Base-by-base conservation (phyloP, 441 rosid species). In the Euphorbia schlechtendalii region DNA sequence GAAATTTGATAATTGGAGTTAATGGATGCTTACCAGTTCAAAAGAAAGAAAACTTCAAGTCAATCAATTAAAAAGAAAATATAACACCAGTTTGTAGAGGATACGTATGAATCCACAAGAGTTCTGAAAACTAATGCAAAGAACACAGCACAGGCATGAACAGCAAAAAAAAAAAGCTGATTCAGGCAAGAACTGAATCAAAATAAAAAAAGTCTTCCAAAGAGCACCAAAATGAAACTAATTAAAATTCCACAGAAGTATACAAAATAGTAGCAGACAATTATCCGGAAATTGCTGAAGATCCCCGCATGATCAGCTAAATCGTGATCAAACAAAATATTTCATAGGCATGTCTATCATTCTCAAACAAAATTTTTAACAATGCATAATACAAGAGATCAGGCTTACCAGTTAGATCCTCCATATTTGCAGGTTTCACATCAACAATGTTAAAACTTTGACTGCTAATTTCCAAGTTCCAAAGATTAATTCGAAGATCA, bases 361-460 rank as follows among this genome's bases (percentile, higher is more conserved):
- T 22, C 21, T 11, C 45, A 20, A 10, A 30, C 3, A 32, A 11
- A 36, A n/a, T 21, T 59, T 54, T 4, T n/a, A n/a, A n/a, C n/a
- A 17, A 30, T 17, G 22, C 25, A 27, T 27, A 32, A 38, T 13
- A 30, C 25, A 22, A 73, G 22, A 49, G 65, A 32, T 5, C 28
- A 38, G 54, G 56, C 76, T 74, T 73, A 89, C 99, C 97, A 59
- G 97, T 93, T 71, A 93, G 85, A 78, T 93, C 97, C 82, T 93
- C 99, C 96, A 93, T 93, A 76, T 90, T 93, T 40, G 92, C 81
- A 64, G 99, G 99, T 74, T 93, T 90, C 67, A 94, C 93, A 78
- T 94, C 99, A 49, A 94, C 92, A 58, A 94, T 94, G 69, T 89
- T 94, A 72, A 92, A 92, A 79, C 98, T 92, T 61, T 92, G 96